Evolutionary conservation across 345 rosid genomes (phyloP), one percentile per base, ranked within the genome.

Genomic region (Linum trigynum): DNA sequence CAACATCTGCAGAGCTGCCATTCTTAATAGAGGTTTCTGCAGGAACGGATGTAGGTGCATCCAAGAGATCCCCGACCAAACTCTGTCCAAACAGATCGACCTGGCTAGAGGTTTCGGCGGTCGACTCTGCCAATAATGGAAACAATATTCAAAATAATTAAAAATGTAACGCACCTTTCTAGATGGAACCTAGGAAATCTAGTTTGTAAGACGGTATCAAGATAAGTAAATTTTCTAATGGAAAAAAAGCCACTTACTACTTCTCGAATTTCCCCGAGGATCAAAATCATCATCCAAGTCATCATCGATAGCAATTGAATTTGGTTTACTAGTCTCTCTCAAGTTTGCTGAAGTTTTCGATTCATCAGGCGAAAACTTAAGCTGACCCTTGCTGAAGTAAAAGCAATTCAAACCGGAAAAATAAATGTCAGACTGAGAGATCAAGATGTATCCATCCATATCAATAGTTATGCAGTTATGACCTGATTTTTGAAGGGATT

Each of bases 241-340:
- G 48, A 43, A 65, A 66, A 48, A 48, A 9, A 48, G 53, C 11
- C 43, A 82, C 97, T 80, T 83, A 95, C 97, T 87, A 40, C 83
- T 74, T 63, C 75, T 75, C 51, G 87, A 84, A 56, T 82, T 87
- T 80, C 94, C 97, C 58, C 97, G 90, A 55, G 97, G 99, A 83
- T 91, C 92, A 66, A 94, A 94, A 83, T 92, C 97, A 78, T 91
- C 76, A 38, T 74, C 96, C 66, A 85, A 80, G 43, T 87, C 91
- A 39, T 86, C 85, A 38, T 81, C 88, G 65, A 65, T 61, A 56
- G 69, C 70, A 74, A 74, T 85, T 48, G 83, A 66, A 70, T 74
- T 78, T 65, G 68, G 65, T 67, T 78, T 80, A 69, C 68, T 59
- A 14, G 86, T 73, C 65, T 73, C 77, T 48, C 68, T 76, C 66